Conservation (phyloP, 176 grass and related monocot genomes). For the Hyparrhenia diplandra region DNA sequence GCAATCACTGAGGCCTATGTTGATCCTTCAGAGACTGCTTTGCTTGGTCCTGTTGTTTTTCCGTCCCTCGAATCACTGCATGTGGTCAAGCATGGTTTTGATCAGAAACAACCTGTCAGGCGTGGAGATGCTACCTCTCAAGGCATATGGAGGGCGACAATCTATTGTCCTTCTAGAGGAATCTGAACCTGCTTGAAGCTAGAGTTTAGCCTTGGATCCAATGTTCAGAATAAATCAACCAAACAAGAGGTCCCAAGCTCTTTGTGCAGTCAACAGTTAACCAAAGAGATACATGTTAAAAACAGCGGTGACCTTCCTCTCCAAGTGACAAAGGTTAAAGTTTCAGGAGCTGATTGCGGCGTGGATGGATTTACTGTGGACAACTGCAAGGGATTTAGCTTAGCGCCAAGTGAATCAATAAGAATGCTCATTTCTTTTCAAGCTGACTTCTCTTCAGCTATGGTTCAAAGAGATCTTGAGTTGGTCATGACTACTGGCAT, state of each 20-base stretch:
- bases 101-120: constrained; percentile 89
- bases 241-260: constrained; percentile 30
- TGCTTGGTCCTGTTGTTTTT: constrained; percentile 83
- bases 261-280: constrained; percentile 57
- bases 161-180: constrained; percentile 78
- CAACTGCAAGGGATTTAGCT: constrained; percentile 69
- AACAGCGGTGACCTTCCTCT: constrained; percentile 88
- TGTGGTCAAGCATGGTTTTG: constrained; percentile 78
- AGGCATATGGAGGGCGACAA: constrained; percentile 71
- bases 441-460: constrained; percentile 62
- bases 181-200: constrained; percentile 77
- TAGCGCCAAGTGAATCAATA: constrained; percentile 74
- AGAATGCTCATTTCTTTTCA: constrained; percentile 64
- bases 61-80: constrained; percentile 78
- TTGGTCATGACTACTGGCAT: constrained; percentile 69
- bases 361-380: constrained; percentile 67
- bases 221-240: constrained; percentile 47
- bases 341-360: constrained; percentile 84
- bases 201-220: constrained; percentile 56
- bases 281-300: constrained; percentile 83
- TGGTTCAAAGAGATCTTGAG: constrained; percentile 87
- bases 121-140: constrained; percentile 72
- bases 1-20: constrained; percentile 61
- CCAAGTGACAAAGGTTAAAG: constrained; percentile 60
- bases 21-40: constrained; percentile 55